These are phyloP conservation scores for Ophiocordyceps unilateralis DNA, from an alignment of 2,329 filamentous ascomycete genomes.

Conservation along the genomic window DNA sequence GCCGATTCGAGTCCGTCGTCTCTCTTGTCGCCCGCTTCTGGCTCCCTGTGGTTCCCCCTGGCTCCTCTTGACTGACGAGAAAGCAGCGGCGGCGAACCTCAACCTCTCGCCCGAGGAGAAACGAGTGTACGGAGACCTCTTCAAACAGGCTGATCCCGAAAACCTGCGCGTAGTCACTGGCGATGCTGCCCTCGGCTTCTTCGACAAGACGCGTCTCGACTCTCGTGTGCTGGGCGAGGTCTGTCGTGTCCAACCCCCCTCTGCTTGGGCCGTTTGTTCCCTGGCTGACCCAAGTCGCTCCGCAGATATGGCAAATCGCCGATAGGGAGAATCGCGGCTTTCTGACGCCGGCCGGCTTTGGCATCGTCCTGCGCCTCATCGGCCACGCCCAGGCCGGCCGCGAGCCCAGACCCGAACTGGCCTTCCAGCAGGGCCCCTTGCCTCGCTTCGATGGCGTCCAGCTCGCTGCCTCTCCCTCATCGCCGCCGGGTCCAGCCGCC, in stretches of 20 bases:
- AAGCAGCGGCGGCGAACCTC: constrained; percentile 44
- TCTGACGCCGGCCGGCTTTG: constrained; percentile 82
- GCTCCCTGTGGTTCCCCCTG: background rate
- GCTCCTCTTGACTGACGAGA: constrained; percentile 2
- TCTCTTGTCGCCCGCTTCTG: background rate
- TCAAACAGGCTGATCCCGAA: constrained; percentile 82
- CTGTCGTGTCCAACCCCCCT: constrained; percentile 14
- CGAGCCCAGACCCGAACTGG: constrained; percentile 64
- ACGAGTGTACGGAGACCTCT: constrained; percentile 81
- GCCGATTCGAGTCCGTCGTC: background rate
- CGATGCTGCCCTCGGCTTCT: constrained; percentile 92
- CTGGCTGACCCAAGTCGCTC: background rate
- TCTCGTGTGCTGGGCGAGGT: constrained; percentile 79
- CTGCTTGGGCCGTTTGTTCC: background rate
- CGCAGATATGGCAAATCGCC: constrained; percentile 95
- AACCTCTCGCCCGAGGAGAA: constrained; percentile 88
- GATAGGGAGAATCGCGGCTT: constrained; percentile 93
- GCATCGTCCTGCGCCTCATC: constrained; percentile 81
- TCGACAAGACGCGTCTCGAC: constrained; percentile 84
- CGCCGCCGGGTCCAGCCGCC: no score
- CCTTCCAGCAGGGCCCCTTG: constrained; percentile 71
- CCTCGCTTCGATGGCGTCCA: constrained; percentile 74
- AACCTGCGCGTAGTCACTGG: constrained; percentile 86
- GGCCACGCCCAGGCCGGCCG: constrained; percentile 85
- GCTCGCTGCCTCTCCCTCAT: constrained; percentile 11